Conservation (phyloP, 1,284 basidiomycete genomes). For the Xerocomus minutiporus region DNA sequence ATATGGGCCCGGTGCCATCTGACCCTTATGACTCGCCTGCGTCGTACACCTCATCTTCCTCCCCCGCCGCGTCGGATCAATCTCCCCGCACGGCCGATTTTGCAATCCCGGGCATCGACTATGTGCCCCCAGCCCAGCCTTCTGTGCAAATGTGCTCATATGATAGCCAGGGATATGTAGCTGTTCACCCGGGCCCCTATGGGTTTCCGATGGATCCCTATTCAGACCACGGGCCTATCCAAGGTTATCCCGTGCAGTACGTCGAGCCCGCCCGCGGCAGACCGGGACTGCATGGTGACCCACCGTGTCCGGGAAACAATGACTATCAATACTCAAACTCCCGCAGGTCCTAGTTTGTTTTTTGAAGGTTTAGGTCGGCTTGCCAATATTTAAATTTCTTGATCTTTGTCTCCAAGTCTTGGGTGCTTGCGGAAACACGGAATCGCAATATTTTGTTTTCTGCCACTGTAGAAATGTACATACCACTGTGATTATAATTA, state of each 20-base stretch:
- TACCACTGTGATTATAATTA: slow-evolving; percentile 6
- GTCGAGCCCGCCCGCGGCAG: slow-evolving; percentile 11
- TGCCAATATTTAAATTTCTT: slow-evolving; percentile 1
- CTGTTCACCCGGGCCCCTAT: slow-evolving; percentile 14
- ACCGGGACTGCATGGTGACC: slow-evolving; percentile 10
- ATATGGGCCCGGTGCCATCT: slow-evolving; percentile 7
- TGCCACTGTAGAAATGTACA: slow-evolving; percentile 1
- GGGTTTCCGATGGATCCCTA: slow-evolving; percentile 7
- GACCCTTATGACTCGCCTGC: slow-evolving; percentile 23
- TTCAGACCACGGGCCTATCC: slow-evolving; percentile 14
- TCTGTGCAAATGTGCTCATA: slow-evolving; percentile 7
- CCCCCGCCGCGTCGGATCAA: slow-evolving; percentile 24
- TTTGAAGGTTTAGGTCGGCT: neutral
- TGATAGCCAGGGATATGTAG: slow-evolving; percentile 5
- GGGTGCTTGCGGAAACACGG: slow-evolving; percentile 15
- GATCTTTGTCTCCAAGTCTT: slow-evolving; percentile 5
- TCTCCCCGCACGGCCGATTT: slow-evolving; percentile 16
- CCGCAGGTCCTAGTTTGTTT: slow-evolving; percentile 8
- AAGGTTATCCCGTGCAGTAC: slow-evolving; percentile 11
- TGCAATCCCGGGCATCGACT: slow-evolving; percentile 1
- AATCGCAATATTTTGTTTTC: slow-evolving; percentile 3
- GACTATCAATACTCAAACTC: slow-evolving; percentile 9
- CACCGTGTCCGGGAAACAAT: slow-evolving; percentile 13
- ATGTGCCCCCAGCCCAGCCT: slow-evolving; percentile 2
- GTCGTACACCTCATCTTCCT: slow-evolving; percentile 22